Evolutionary conservation across 371 early-diverging fungal species (phyloP).

Genomic region (Fennellomyces sp.): DNA sequence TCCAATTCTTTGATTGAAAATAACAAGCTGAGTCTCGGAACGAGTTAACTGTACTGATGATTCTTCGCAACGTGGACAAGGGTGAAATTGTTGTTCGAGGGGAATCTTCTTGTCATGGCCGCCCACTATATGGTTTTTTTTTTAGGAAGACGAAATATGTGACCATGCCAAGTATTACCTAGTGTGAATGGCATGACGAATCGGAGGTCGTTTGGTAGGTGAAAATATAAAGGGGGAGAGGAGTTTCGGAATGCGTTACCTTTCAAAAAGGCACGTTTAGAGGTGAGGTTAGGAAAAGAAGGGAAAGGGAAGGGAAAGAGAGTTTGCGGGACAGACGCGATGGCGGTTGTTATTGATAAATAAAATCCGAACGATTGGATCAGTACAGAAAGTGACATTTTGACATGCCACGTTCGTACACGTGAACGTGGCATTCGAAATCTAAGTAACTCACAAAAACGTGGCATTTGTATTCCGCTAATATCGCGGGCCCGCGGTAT

Average conservation of each 20-base stretch:
- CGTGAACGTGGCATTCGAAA: no score
- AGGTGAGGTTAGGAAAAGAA: slow-evolving; percentile 11
- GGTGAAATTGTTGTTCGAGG: slow-evolving; percentile 42
- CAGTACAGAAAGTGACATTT: slow-evolving; percentile 2
- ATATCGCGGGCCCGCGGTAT: neutral
- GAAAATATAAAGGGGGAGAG: neutral
- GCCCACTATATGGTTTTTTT: slow-evolving; percentile 24
- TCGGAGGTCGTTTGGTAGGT: neutral
- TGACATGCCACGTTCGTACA: neutral
- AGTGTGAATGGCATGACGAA: slow-evolving; percentile 11
- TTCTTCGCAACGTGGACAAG: slow-evolving; percentile 40
- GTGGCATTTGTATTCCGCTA: slow-evolving; percentile 4
- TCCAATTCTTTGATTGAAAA: slow-evolving; percentile 34
- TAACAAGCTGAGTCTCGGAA: slow-evolving; percentile 34
- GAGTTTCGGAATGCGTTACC: neutral
- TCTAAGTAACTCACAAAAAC: no score
- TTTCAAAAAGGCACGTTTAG: neutral
- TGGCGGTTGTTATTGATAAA: slow-evolving; percentile 3
- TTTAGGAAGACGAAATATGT: neutral
- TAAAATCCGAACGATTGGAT: slow-evolving; percentile 6
- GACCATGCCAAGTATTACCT: neutral
- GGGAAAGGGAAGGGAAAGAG: slow-evolving; percentile 7
- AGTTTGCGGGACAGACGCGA: neutral
- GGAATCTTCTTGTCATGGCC: slow-evolving; percentile 39
- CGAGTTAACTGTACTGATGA: slow-evolving; percentile 44